Evolutionary conservation across 2,329 filamentous ascomycete genomes (phyloP).

Genomic region (Pestalotiopsis sp.): DNA sequence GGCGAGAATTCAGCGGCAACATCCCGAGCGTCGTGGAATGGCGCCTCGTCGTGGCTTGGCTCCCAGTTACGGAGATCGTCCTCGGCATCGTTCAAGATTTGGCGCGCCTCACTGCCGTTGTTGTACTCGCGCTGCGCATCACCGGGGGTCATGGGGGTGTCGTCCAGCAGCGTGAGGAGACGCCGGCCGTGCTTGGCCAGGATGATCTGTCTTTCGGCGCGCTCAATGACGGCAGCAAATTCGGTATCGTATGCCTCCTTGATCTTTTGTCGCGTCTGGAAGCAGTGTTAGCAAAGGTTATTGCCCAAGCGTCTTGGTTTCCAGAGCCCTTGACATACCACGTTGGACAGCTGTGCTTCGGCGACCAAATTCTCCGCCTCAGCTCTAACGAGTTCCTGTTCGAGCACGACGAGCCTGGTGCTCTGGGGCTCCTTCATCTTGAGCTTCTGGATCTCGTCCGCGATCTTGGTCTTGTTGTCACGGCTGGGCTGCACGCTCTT

Average conservation of each 20-base stretch:
- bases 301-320: background rate
- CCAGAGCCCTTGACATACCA: slow-evolving; percentile 59
- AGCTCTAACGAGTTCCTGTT: slow-evolving; percentile 94
- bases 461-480: slow-evolving; percentile 83
- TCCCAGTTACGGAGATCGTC: slow-evolving; percentile 81
- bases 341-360: slow-evolving; percentile 93
- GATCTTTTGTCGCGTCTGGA: slow-evolving; percentile 88
- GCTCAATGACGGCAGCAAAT: slow-evolving; percentile 89
- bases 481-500: slow-evolving; percentile 91
- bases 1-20: background rate
- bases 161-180: slow-evolving; percentile 83
- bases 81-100: slow-evolving; percentile 91
- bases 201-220: slow-evolving; percentile 95
- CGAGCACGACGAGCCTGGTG: slow-evolving; percentile 77
- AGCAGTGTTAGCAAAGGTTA: background rate
- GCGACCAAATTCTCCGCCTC: slow-evolving; percentile 96
- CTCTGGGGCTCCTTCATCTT: slow-evolving; percentile 92
- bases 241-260: slow-evolving; percentile 93
- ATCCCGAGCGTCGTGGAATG: slow-evolving; percentile 7
- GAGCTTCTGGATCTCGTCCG: slow-evolving; percentile 88
- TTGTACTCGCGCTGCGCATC: slow-evolving; percentile 73
- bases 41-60: slow-evolving; percentile 41
- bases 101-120: slow-evolving; percentile 68
- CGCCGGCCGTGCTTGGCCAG: slow-evolving; percentile 88
- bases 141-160: slow-evolving; percentile 86